phyloP scores from a whole-genome alignment of 352 stramenopile species.

The Albugo laibachii region DNA sequence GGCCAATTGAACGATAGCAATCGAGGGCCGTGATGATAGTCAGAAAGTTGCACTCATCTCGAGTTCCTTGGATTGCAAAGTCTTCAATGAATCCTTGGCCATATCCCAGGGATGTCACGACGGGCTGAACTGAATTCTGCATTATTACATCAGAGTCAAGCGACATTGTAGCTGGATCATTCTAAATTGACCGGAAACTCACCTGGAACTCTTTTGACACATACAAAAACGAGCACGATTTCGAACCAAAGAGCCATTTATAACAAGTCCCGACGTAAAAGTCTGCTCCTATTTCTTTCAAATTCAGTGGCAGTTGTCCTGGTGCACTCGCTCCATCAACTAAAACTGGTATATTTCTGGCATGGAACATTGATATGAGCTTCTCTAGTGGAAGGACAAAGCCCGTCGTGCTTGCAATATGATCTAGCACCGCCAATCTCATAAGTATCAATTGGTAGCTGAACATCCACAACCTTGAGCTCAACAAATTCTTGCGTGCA shows the following conservation, averaged over 20 bases:
- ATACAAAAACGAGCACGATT: conserved; percentile 70
- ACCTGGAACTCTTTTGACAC: conserved; percentile 55
- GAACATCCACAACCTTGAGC: conserved; percentile 67
- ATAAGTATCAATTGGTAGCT: conserved; percentile 47
- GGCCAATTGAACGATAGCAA: conserved; percentile 67
- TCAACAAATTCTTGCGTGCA: conserved; percentile 77
- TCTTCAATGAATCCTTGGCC: conserved; percentile 67
- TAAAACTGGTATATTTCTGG: conserved; percentile 48
- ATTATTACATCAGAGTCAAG: background rate
- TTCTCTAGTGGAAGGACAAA: conserved; percentile 66
- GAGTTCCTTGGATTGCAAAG: conserved; percentile 65
- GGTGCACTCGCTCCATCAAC: conserved; percentile 62
- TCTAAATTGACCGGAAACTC: background rate
- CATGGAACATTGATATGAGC: conserved; percentile 66
- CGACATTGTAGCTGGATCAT: background rate
- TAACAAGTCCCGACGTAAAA: conserved; percentile 73
- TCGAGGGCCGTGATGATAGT: conserved; percentile 63
- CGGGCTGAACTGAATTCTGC: conserved; percentile 42
- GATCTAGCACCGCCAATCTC: conserved; percentile 65
- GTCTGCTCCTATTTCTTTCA: conserved; percentile 41
- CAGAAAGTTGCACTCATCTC: conserved; percentile 67
- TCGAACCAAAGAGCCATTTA: conserved; percentile 77
- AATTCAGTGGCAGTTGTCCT: conserved; percentile 45
- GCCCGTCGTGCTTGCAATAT: conserved; percentile 57
- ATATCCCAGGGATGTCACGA: conserved; percentile 65